Percentiles rank a stretch among this genome's conserved stretches.
phyloP scores from a whole-genome alignment of 176 grass and related monocot species.

The Zea luxurians region DNA sequence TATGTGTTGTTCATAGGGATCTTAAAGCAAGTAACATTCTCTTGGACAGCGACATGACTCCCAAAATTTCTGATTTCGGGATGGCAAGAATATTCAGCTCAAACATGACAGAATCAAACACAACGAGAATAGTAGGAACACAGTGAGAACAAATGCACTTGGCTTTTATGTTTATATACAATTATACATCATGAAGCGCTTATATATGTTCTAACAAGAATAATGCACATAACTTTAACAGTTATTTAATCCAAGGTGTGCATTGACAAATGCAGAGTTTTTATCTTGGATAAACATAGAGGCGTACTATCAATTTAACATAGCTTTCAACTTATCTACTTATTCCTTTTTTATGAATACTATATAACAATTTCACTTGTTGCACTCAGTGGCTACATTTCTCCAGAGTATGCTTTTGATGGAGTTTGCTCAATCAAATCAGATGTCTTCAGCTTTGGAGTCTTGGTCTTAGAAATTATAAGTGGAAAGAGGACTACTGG shows the following conservation, averaged over 20 bases:
- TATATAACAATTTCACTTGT: conserved; percentile 24
- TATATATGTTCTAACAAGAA: conserved; percentile 1
- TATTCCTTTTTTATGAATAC: background rate
- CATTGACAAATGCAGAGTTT: background rate
- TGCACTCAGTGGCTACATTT: conserved; percentile 61
- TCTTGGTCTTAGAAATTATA: conserved; percentile 61
- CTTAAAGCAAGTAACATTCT: conserved; percentile 74
- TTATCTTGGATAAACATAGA: background rate
- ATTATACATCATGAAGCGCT: background rate
- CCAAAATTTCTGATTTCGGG: conserved; percentile 71
- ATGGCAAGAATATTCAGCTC: conserved; percentile 49
- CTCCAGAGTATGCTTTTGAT: conserved; percentile 74
- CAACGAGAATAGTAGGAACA: conserved; percentile 58
- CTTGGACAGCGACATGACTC: conserved; percentile 56
- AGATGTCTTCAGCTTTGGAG: conserved; percentile 74
- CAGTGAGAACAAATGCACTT: conserved; percentile 41
- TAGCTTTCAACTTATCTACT: background rate
- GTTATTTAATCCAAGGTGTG: background rate
- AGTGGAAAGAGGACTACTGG: conserved; percentile 45
- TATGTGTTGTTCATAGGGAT: conserved; percentile 61
- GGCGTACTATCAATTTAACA: conserved; percentile 11
- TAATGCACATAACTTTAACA: background rate
- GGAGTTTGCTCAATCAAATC: conserved; percentile 64
- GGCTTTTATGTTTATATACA: background rate
- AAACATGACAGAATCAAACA: conserved; percentile 44